Conservation (phyloP, 179 eudicot species). For the Beta macrorhiza region DNA sequence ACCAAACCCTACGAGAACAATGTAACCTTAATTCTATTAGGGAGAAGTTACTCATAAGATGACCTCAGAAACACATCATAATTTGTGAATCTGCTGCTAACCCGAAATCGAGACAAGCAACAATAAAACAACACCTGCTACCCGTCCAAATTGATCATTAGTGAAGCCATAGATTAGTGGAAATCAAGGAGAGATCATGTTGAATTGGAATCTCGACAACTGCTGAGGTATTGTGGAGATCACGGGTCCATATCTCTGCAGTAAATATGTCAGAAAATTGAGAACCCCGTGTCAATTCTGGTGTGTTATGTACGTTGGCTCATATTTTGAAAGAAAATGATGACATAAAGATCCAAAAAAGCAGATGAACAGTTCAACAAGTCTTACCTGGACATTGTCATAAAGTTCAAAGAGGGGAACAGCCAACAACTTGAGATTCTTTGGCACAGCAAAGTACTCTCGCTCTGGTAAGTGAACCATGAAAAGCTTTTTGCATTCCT, state of each 20-base stretch:
- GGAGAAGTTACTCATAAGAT: background rate
- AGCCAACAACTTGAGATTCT: conserved; percentile 83
- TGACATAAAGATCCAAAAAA: background rate
- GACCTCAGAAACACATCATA: background rate
- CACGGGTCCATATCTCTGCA: conserved; percentile 58
- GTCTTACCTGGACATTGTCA: conserved; percentile 76
- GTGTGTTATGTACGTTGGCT: background rate
- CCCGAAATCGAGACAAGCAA: background rate
- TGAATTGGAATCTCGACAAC: conserved; percentile 49
- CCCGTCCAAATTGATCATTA: conserved; percentile 3
- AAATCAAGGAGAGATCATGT: conserved; percentile 43
- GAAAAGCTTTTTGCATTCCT: conserved; percentile 92
- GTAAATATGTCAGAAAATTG: conserved; percentile 10
- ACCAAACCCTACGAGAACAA: background rate
- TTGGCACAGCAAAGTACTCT: conserved; percentile 84
- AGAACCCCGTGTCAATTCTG: background rate
- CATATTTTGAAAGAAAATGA: background rate
- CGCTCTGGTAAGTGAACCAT: conserved; percentile 80
- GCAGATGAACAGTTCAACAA: background rate
- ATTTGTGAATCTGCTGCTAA: background rate
- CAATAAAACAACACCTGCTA: background rate
- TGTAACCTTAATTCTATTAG: background rate
- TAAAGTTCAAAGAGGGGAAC: conserved; percentile 91
- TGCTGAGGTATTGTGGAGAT: conserved; percentile 55
- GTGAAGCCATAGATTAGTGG: background rate